A percentile compares a stretch with the other conserved stretches of the same genome.
Conservation (phyloP, 257 asterid genomes). For the Gentiana macrophylla region DNA sequence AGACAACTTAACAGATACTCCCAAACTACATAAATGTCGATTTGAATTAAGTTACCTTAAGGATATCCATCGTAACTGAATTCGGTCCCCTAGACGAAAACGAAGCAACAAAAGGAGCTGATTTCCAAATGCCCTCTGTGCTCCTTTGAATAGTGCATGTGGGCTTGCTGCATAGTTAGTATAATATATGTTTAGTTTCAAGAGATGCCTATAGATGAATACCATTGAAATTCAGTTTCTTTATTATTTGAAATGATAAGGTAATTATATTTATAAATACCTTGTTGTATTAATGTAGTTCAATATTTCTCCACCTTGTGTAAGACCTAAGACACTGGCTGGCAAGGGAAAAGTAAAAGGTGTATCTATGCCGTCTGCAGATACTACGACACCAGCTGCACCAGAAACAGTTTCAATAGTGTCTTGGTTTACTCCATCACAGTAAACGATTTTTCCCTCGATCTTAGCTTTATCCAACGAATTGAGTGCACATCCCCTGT, state of each 20-base stretch:
- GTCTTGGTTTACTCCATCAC: conserved; percentile 25
- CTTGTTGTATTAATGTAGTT: conserved; percentile 33
- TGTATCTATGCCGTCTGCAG: conserved; percentile 18
- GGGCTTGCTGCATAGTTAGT: background rate
- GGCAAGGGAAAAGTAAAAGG: conserved; percentile 42
- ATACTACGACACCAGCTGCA: conserved; percentile 41
- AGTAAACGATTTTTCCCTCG: conserved; percentile 35
- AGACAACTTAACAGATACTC: no score
- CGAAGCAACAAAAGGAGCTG: conserved; percentile 3
- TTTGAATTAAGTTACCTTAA: background rate
- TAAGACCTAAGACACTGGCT: conserved; percentile 24
- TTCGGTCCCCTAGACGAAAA: conserved; percentile 6
- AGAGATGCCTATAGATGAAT: no score
- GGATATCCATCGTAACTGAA: conserved; percentile 5
- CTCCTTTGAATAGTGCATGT: conserved; percentile 1
- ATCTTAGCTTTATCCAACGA: conserved; percentile 33
- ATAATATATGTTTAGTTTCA: no score
- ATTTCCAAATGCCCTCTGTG: background rate
- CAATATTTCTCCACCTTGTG: conserved; percentile 20
- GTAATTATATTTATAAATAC: conserved; percentile 5
- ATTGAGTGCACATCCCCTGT: conserved; percentile 27
- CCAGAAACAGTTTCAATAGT: conserved; percentile 20
- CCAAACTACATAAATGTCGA: no score
- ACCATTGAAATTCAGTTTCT: no score
- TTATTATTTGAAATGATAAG: no score